phyloP scores from a whole-genome alignment of 192 early-diverging fungal species.

The Ambispora gerdemannii region DNA sequence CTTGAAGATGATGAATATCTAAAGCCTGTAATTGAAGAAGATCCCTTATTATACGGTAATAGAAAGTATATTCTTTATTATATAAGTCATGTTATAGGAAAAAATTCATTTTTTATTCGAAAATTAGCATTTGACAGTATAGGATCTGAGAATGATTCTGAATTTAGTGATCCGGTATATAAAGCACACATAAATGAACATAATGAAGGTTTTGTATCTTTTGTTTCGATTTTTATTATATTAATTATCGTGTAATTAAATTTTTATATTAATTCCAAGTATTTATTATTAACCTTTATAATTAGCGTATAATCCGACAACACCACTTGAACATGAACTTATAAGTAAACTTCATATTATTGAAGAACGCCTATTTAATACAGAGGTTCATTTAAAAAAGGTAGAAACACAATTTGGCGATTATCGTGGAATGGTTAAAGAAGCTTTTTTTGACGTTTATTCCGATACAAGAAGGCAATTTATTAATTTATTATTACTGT shows the following conservation, averaged over 20 bases:
- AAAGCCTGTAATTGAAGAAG: conserved; percentile 63
- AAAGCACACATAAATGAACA: conserved; percentile 21
- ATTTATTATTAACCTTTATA: conserved; percentile 14
- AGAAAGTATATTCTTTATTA: not conserved
- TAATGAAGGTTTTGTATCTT: conserved; percentile 6
- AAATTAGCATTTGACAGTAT: conserved; percentile 65
- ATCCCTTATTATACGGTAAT: conserved; percentile 61
- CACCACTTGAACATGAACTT: conserved; percentile 55
- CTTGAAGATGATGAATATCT: conserved; percentile 65
- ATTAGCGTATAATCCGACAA: conserved; percentile 38
- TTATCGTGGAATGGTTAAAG: conserved; percentile 66
- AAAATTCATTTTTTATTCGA: no score
- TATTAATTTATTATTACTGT: not conserved
- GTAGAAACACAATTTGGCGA: conserved; percentile 62
- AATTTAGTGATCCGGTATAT: conserved; percentile 36
- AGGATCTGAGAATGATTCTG: conserved; percentile 59
- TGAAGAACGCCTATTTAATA: conserved; percentile 52
- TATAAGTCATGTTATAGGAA: no score
- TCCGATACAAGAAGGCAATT: conserved; percentile 10
- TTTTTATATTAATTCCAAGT: conserved; percentile 20
- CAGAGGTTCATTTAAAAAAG: conserved; percentile 50
- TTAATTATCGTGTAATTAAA: conserved; percentile 1
- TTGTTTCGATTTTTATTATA: not conserved
- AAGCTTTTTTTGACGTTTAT: conserved; percentile 60
- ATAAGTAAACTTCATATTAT: conserved; percentile 49